phyloP scores from a whole-genome alignment of 2,329 filamentous ascomycete species.

The Blumeria hordei region DNA sequence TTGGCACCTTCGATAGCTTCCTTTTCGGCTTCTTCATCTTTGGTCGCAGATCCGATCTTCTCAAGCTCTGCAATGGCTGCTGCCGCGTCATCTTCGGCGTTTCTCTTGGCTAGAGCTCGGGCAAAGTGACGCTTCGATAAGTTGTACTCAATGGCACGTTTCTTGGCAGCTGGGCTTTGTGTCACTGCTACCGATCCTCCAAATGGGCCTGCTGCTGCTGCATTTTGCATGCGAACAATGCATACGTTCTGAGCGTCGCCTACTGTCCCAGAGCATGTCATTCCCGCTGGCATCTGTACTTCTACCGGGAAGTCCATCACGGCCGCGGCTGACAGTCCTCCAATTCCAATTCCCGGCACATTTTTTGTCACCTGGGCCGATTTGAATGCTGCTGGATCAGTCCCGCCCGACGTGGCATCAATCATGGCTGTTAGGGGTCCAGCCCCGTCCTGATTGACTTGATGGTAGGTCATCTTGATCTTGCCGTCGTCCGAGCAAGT shows the following conservation, averaged over 20 bases:
- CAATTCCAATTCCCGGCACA: slow-evolving; percentile 19
- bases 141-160: slow-evolving; percentile 31
- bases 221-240: slow-evolving; percentile 38
- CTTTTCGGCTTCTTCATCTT: neutral
- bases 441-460: no score
- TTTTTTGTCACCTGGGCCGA: neutral
- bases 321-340: slow-evolving; percentile 15
- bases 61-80: neutral
- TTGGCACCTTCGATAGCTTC: no score
- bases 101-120: slow-evolving; percentile 7
- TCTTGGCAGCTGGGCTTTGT: slow-evolving; percentile 28
- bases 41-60: neutral
- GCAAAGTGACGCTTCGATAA: slow-evolving; percentile 20
- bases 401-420: no score
- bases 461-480: no score
- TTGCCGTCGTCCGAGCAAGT: no score
- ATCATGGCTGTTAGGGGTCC: no score
- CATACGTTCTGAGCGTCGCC: slow-evolving; percentile 38
- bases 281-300: slow-evolving; percentile 17
- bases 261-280: slow-evolving; percentile 30
- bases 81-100: neutral
- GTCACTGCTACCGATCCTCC: slow-evolving; percentile 40
- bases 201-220: slow-evolving; percentile 33
- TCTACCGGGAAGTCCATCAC: slow-evolving; percentile 30
- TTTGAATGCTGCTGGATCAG: no score